These are phyloP conservation scores for Solanum stenotomum DNA, from an alignment of 257 asterid genomes.

Conservation along the genomic window DNA sequence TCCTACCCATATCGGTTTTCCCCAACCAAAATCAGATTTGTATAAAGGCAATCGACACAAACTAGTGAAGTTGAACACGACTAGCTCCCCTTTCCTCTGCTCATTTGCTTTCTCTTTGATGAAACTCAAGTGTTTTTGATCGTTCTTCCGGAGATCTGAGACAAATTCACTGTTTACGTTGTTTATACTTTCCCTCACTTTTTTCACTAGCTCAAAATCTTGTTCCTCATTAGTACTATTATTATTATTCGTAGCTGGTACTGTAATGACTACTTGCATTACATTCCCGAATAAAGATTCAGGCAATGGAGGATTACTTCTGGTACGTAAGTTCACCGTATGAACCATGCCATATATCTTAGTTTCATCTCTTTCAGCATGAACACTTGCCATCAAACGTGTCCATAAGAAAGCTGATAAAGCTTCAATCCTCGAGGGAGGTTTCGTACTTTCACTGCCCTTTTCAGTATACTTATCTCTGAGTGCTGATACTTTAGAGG, in stretches of 20 bases:
- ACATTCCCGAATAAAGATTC: not conserved
- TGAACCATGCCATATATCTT: not conserved
- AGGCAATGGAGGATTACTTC: not conserved
- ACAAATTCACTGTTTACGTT: not conserved
- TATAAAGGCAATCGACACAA: constrained; percentile 43
- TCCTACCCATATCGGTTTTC: constrained; percentile 35
- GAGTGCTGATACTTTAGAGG: constrained; percentile 17
- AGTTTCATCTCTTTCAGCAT: not conserved
- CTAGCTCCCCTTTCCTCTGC: constrained; percentile 13
- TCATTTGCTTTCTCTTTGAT: constrained; percentile 6
- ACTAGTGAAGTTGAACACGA: constrained; percentile 30
- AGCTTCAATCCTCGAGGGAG: constrained; percentile 30
- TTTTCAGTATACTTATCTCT: constrained; percentile 16
- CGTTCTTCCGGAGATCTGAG: not conserved
- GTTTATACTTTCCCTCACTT: not conserved
- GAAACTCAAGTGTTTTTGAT: constrained; percentile 13
- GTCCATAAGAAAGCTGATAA: constrained; percentile 38
- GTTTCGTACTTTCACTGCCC: not conserved
- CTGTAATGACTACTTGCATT: not conserved
- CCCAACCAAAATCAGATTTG: constrained; percentile 12
- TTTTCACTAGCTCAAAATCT: not conserved
- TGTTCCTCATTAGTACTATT: not conserved
- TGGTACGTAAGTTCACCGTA: constrained; percentile 1
- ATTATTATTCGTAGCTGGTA: not conserved
- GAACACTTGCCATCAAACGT: constrained; percentile 16